Evolutionary conservation across 2,329 filamentous ascomycete genomes (phyloP), one percentile per base, ranked within the genome.

Genomic region (Grosmannia clavigera): DNA sequence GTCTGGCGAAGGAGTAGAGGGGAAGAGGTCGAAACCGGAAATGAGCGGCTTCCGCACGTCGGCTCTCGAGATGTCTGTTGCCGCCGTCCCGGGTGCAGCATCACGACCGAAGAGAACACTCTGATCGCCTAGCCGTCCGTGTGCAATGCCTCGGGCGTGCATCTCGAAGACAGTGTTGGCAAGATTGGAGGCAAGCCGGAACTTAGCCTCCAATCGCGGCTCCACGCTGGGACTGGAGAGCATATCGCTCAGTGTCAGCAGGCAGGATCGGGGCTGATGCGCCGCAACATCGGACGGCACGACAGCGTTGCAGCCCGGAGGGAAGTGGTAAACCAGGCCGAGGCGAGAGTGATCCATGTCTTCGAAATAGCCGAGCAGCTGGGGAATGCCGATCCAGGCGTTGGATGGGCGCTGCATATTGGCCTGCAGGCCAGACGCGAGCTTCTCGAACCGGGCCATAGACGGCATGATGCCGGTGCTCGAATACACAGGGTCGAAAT

Each of bases 11-110:
- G 73, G 68, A 7, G 71, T 70, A n/a, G 76, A 74, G 2, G 74
- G 83, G 67, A 92, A 92, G 3, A 91, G 72, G 64, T 92, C 87
- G 65, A 90, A 92, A 0, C 86, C 86, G 1, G 86, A 86, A 52
- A 91, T 74, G 3, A 89, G 78, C 2, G 88, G 88, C 10, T 83
- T 78, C 27, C 87, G 78, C 56, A 91, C 78, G 60, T 89, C 84
- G 19, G 84, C 75, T 51, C 81, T 58, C 11, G 63, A 61, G 22
- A 62, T 58, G 35, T 61, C 59, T 5, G 57, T 52, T 12, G 33
- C 57, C 2, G 31, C 31, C 6, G 60, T 75, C 1, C 73, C 72
- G 9, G 76, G 69, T 72, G 50, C 52, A 7, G 55, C 5, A 7
- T 69, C 74, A 57, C 77, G 77, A 61, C 78, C 84, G 58, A 92